These are phyloP conservation scores for Sordaria brevicollis DNA, from an alignment of 495 filamentous ascomycete genomes.

Conservation along the genomic window DNA sequence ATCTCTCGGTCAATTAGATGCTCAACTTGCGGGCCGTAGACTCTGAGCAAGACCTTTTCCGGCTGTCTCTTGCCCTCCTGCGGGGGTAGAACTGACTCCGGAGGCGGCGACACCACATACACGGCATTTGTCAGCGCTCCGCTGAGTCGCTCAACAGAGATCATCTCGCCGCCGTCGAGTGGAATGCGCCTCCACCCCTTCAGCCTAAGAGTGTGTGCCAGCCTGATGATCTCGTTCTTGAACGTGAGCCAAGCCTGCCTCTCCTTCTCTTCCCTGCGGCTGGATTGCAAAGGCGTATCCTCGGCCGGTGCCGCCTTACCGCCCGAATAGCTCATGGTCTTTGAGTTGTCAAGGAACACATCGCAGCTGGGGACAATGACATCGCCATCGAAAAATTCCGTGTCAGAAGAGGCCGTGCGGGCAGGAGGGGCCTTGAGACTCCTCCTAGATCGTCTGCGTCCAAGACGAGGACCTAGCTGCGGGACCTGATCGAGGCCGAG, in stretches of 20 bases:
- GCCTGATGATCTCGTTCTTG: conserved; percentile 80
- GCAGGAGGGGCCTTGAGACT: conserved; percentile 11
- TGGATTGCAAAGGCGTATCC: conserved; percentile 29
- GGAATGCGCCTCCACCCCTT: conserved; percentile 84
- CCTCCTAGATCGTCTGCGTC: conserved; percentile 24
- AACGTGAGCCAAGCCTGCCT: conserved; percentile 66
- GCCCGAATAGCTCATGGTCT: conserved; percentile 65
- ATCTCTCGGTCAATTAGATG: conserved; percentile 91
- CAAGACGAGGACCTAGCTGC: conserved; percentile 21
- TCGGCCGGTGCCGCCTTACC: conserved; percentile 44
- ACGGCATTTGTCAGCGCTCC: conserved; percentile 94
- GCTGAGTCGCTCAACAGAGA: conserved; percentile 77
- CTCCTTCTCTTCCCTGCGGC: conserved; percentile 47
- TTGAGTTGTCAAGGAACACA: conserved; percentile 74
- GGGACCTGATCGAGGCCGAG: conserved; percentile 29
- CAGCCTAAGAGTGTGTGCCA: conserved; percentile 79
- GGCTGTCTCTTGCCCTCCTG: conserved; percentile 30
- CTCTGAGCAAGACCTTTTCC: conserved; percentile 71
- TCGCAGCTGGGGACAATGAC: conserved; percentile 67
- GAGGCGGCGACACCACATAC: conserved; percentile 81
- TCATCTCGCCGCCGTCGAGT: conserved; percentile 49
- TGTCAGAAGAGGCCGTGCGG: conserved; percentile 57
- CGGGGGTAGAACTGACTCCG: conserved; percentile 33
- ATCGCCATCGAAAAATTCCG: conserved; percentile 66
- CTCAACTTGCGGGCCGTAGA: conserved; percentile 93